These are phyloP conservation scores for Fremontodendron californicum DNA, from an alignment of 345 rosid species.

Conservation along the genomic window DNA sequence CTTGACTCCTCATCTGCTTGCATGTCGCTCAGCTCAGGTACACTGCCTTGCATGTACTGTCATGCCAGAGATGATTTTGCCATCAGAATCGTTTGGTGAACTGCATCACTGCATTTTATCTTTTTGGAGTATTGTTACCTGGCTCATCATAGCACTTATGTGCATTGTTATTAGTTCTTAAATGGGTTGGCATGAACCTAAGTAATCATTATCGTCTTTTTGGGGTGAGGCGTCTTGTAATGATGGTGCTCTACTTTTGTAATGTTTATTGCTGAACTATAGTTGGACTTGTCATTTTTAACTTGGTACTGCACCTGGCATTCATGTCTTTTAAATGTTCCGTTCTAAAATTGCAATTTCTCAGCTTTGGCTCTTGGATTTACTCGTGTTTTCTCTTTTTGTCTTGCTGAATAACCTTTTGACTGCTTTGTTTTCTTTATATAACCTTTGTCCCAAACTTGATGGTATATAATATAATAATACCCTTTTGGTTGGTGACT, in stretches of 20 bases:
- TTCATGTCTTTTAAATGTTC: background rate
- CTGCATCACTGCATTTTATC: background rate
- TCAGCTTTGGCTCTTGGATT: background rate
- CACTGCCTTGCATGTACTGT: background rate
- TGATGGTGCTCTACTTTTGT: background rate
- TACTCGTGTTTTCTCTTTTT: background rate
- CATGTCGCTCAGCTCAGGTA: conserved; percentile 96
- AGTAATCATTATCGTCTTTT: background rate
- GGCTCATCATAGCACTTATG: background rate
- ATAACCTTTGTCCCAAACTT: conserved; percentile 9
- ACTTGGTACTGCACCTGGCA: background rate
- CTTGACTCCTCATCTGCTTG: conserved; percentile 84
- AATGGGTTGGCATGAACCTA: background rate
- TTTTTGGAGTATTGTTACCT: background rate
- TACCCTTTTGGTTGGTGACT: background rate
- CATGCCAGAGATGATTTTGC: background rate
- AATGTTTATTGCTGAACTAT: background rate
- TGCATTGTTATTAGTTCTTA: background rate
- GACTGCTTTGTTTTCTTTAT: background rate
- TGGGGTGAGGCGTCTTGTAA: background rate
- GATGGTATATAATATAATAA: background rate
- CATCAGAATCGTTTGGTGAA: background rate
- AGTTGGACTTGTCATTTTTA: background rate
- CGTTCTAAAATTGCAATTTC: background rate
- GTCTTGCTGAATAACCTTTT: background rate